Conservation (phyloP, 2,329 filamentous ascomycete genomes). For the Biscogniauxia sp. region DNA sequence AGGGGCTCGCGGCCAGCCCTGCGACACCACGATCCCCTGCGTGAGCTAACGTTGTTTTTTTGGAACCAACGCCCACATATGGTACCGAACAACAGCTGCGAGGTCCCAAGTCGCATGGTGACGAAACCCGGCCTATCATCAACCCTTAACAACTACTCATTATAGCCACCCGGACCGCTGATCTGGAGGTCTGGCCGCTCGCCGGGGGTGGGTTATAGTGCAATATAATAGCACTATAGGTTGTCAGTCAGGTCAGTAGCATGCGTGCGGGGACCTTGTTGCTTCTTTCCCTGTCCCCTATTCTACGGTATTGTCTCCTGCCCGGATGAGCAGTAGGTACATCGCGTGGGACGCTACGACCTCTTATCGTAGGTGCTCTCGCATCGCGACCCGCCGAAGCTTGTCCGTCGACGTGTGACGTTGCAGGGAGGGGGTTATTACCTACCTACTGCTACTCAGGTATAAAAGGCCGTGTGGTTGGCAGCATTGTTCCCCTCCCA, state of each 20-base stretch:
- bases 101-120: no score
- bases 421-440: background rate
- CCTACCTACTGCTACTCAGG: background rate
- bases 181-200: background rate
- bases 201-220: background rate
- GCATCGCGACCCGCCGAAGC: background rate
- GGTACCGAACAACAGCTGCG: no score
- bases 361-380: slow-evolving; percentile 6
- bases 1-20: background rate
- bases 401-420: background rate
- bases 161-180: background rate
- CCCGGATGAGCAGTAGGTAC: slow-evolving; percentile 10
- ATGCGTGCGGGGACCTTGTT: slow-evolving; percentile 6
- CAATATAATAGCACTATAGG: slow-evolving; percentile 1
- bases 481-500: background rate
- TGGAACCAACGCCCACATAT: no score
- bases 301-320: slow-evolving; percentile 6
- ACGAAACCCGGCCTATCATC: background rate
- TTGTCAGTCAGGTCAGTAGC: slow-evolving; percentile 4
- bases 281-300: slow-evolving; percentile 5
- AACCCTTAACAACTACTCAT: background rate
- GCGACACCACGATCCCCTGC: no score
- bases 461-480: background rate
- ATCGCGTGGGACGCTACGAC: slow-evolving; percentile 4
- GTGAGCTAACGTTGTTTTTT: no score